Base-by-base conservation (phyloP, 768 basidiomycete species). In the Boletus subcaerulescens region DNA sequence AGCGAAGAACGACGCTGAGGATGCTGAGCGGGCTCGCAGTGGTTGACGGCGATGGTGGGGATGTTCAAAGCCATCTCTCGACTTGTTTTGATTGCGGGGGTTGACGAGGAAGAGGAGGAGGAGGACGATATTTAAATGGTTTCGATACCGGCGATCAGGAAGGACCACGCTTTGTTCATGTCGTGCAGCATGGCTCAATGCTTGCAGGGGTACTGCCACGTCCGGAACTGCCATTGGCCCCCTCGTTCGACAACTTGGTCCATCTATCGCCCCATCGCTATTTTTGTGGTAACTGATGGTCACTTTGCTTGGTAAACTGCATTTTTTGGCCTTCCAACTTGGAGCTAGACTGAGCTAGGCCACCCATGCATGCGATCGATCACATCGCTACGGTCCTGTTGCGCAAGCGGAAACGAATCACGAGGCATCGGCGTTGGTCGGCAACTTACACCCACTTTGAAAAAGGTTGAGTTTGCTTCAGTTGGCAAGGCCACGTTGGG, bases 381-480 rank as follows among this genome's bases (percentile, higher is more conserved):
- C 62, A 13, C 33, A 36, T 24, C 47, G 35, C 35, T 43, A n/a
- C 43, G 43, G 56, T 29, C 29, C 29, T 29, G 29, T 29, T 29
- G 29, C 8, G 29, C 55, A 11, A 35, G 38, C 60, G 64, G 63
- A 65, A 61, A 65, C 63, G 63, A 64, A 42, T 62, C 63, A 65
- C 63, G 63, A 65, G 60, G 63, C 55, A 52, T 64, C 53, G 38
- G 64, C 63, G 55, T 62, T 59, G 57, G 33, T 46, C 38, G 17
- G 38, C 38, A 18, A n/a, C n/a, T 13, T 14, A 35, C 38, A 17
- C 3, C 15, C 38, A 35, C 13, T 35, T 35, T 35, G 33, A 35
- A 35, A 35, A 35, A 35, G 33, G 33, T 35, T 35, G 33, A 35
- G 33, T 35, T 22, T 41, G 44, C 51, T 51, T 29, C 24, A 53